A percentile compares a stretch with the other conserved stretches of the same genome.
Conservation (phyloP, 2,329 filamentous ascomycete genomes). For the Fusarium anthophilum region DNA sequence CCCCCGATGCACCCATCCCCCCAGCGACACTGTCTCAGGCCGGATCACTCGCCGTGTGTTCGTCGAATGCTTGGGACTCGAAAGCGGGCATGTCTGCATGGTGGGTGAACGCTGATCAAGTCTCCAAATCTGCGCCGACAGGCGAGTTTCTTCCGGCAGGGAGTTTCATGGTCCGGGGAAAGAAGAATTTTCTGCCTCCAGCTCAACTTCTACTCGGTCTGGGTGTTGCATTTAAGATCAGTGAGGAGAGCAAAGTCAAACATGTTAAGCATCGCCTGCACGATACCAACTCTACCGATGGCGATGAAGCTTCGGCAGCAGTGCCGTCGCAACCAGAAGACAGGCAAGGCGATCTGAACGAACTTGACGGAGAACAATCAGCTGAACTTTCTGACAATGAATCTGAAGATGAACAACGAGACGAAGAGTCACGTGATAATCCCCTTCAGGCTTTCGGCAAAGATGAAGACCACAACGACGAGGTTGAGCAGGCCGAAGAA, state of each 20-base stretch:
- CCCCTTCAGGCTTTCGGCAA: slow-evolving; percentile 48
- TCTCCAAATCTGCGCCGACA: slow-evolving; percentile 82
- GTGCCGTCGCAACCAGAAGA: slow-evolving; percentile 41
- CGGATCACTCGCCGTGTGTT: slow-evolving; percentile 83
- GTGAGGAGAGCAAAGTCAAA: slow-evolving; percentile 83
- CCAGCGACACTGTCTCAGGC: slow-evolving; percentile 93
- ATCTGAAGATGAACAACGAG: slow-evolving; percentile 46
- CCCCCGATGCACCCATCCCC: slow-evolving; percentile 85
- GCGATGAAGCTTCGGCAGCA: slow-evolving; percentile 13
- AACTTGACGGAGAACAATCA: slow-evolving; percentile 39
- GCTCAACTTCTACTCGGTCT: slow-evolving; percentile 89
- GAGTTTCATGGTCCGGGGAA: slow-evolving; percentile 81
- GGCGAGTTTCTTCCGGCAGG: slow-evolving; percentile 85
- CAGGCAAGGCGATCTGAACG: slow-evolving; percentile 32
- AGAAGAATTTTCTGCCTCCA: slow-evolving; percentile 91
- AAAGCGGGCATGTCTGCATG: slow-evolving; percentile 96
- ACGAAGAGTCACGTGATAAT: slow-evolving; percentile 48
- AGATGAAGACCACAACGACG: slow-evolving; percentile 38
- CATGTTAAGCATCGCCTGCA: slow-evolving; percentile 74
- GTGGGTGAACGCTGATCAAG: slow-evolving; percentile 93
- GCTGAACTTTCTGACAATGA: slow-evolving; percentile 46
- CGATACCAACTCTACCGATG: slow-evolving; percentile 36
- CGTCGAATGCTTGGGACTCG: slow-evolving; percentile 92
- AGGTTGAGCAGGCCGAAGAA: slow-evolving; percentile 40
- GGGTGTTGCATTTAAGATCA: slow-evolving; percentile 87